A percentile compares a stretch with the other conserved stretches of the same genome.
Conservation (phyloP, 2,329 filamentous ascomycete species). For the Ophiocordyceps camponoti-leonardi region DNA sequence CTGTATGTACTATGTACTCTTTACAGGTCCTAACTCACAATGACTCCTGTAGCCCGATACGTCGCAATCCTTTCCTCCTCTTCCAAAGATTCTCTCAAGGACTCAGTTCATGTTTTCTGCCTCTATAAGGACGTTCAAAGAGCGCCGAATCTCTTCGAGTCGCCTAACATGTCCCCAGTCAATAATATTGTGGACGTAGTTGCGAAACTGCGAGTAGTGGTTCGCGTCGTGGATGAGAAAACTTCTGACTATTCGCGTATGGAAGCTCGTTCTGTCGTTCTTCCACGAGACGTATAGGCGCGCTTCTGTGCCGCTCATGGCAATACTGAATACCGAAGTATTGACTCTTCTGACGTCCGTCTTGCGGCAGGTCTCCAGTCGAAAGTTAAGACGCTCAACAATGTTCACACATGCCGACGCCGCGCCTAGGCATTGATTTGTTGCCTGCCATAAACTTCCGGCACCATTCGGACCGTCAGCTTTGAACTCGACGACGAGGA, state of each 20-base stretch:
- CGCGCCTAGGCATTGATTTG: constrained; percentile 17
- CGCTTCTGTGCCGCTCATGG: constrained; percentile 15
- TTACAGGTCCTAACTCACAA: too few relatives aligned
- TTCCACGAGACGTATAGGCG: constrained; percentile 18
- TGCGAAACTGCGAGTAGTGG: constrained; percentile 14
- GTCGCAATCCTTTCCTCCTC: too few relatives aligned
- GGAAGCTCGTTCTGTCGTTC: constrained; percentile 12
- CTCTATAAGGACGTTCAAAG: not conserved
- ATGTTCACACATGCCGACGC: constrained; percentile 15
- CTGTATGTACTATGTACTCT: too few relatives aligned
- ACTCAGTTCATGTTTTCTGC: not conserved
- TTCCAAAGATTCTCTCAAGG: too few relatives aligned
- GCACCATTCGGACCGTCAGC: constrained; percentile 7
- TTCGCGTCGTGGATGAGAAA: constrained; percentile 1
- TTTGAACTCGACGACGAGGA: constrained; percentile 6
- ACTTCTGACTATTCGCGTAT: constrained; percentile 9
- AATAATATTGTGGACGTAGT: constrained; percentile 16
- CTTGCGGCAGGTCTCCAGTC: not conserved
- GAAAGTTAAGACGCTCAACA: constrained; percentile 7
- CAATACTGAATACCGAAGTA: constrained; percentile 14
- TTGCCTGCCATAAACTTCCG: constrained; percentile 15
- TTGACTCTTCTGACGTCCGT: constrained; percentile 4
- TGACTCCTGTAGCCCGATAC: too few relatives aligned
- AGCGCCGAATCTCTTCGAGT: constrained; percentile 9
- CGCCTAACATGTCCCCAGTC: constrained; percentile 15